These are phyloP conservation scores for Neolentinus lepideus DNA, from an alignment of 1,284 basidiomycete genomes.

Conservation along the genomic window DNA sequence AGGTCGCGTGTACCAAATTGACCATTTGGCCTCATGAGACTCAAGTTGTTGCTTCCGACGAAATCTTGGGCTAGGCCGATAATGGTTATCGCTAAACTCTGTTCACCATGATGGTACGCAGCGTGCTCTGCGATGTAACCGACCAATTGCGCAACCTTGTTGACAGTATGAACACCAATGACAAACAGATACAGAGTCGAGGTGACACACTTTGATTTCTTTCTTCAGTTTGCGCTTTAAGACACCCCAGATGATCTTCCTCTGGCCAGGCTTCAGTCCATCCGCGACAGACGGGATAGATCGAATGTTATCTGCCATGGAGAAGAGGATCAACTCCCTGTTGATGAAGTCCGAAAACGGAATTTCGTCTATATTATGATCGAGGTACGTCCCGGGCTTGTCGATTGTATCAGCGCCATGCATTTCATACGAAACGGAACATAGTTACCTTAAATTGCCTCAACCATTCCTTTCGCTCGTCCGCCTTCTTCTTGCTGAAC, in stretches of 20 bases:
- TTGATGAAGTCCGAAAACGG: constrained; percentile 96
- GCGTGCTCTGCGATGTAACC: constrained; percentile 95
- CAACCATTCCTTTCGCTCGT: constrained; percentile 98
- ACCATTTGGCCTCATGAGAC: constrained; percentile 85
- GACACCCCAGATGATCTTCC: constrained; percentile 94
- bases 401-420: constrained; percentile 6
- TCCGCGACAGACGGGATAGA: constrained; percentile 93
- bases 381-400: constrained; percentile 92
- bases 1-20: constrained; percentile 93
- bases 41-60: constrained; percentile 96
- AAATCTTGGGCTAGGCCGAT: constrained; percentile 93
- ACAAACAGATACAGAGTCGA: too few relatives aligned
- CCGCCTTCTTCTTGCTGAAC: constrained; percentile 99
- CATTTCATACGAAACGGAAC: background rate
- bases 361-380: constrained; percentile 86
- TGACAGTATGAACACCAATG: background rate
- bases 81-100: constrained; percentile 83
- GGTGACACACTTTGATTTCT: constrained; percentile 73
- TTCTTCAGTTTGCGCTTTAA: constrained; percentile 93
- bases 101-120: constrained; percentile 96
- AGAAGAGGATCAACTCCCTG: constrained; percentile 97
- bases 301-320: constrained; percentile 98
- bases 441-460: constrained; percentile 79
- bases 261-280: constrained; percentile 97
- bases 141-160: constrained; percentile 85